Evolutionary conservation across 2,329 filamentous ascomycete genomes (phyloP).

Genomic region (Aspergillus uvarum): DNA sequence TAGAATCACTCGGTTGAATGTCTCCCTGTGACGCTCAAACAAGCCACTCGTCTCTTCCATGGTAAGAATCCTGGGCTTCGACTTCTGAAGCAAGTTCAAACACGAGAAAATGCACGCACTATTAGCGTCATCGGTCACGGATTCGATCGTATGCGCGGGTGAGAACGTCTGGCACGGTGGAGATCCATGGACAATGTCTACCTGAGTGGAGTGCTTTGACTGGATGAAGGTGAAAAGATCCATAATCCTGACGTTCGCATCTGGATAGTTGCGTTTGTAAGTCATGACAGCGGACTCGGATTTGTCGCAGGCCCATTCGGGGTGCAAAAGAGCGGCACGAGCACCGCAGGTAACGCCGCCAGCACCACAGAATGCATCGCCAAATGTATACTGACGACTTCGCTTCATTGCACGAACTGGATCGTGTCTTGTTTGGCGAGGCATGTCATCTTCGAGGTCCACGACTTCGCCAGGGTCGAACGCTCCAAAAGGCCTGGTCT

Average conservation of each 20-base stretch:
- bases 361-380: constrained; percentile 71
- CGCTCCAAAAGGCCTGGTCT: constrained; percentile 32
- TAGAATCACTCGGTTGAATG: constrained; percentile 61
- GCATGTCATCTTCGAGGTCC: constrained; percentile 16
- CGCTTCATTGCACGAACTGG: constrained; percentile 21
- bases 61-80: constrained; percentile 68
- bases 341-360: constrained; percentile 53
- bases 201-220: constrained; percentile 37
- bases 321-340: constrained; percentile 54
- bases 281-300: constrained; percentile 57
- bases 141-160: constrained; percentile 62
- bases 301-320: constrained; percentile 66
- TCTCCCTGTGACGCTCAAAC: constrained; percentile 52
- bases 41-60: constrained; percentile 78
- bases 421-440: constrained; percentile 22
- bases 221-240: constrained; percentile 50
- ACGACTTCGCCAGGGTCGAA: constrained; percentile 6
- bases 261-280: constrained; percentile 59
- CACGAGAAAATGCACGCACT: constrained; percentile 55
- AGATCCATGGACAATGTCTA: constrained; percentile 72
- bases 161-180: constrained; percentile 79
- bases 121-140: constrained; percentile 65
- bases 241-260: constrained; percentile 33
- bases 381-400: constrained; percentile 60
- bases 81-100: constrained; percentile 55